Base-by-base conservation (phyloP, 768 basidiomycete genomes). In the Lentinula edodes region DNA sequence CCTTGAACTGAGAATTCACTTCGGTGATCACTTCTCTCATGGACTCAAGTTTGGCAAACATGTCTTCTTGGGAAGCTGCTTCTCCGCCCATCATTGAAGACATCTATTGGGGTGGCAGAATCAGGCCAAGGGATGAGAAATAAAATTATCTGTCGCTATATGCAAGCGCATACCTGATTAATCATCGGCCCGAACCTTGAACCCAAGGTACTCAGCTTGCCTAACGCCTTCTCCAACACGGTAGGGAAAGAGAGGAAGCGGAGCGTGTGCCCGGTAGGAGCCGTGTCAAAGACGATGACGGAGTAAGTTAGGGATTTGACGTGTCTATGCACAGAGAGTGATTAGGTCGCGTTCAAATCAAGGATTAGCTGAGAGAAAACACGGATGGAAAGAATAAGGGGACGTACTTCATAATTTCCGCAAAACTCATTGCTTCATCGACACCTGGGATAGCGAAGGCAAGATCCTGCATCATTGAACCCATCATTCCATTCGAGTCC, bases 291-390 rank as follows among this genome's bases (percentile, higher is more conserved):
- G 39, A 99, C 95, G 71, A 99, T 98, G 62, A 97, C 95, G n/a
- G 94, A 96, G 80, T 95, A 99, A 75, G 98, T 88, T 95, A 99
- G 98, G 18, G 96, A 98, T 76, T 99, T 98, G 75, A 99, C 97
- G 73, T 99, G 96, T 73, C 95, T 98, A 34, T 43, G 68, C 5
- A 59, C 8, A 13, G 32, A 54, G 52, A 12, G 55, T 28, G 28
- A 50, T 63, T 63, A n/a, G 55, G 36, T 48, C 35, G 6, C 5
- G 35, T 41, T n/a, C 32, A 45, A 51, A 20, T 13, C 34, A 60
- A 12, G 48, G 42, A 51, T 28, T 16, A 10, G 28, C 28, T 28
- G 13, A 38, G 3, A 20, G 52, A 3, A n/a, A 34, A 52, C 16
- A 23, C 10, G 35, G 32, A 32, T 8, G 12, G 10, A 16, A 20